A percentile compares a stretch with the other conserved stretches of the same genome.
These are phyloP conservation scores for Medicago truncatula DNA, from an alignment of 306 rosid species.

Conservation along the genomic window MtrunA17r5.0-ANR NC_053046.1:41272001-41272500, in stretches of 20 bases:
- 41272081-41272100: no score
- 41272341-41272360: conserved; percentile 52
- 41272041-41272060: no score
- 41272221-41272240: no score
- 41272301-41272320: conserved; percentile 67
- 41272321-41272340: conserved; percentile 46
- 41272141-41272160: no score
- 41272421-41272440: conserved; percentile 75
- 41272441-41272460: conserved; percentile 65
- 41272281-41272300: conserved; percentile 58
- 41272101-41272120: no score
- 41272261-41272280: conserved; percentile 7
- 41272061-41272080: no score
- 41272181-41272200: no score
- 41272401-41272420: conserved; percentile 85
- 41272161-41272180: no score
- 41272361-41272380: conserved; percentile 72
- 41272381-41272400: conserved; percentile 71
- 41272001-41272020: no score
- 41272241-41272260: background rate
- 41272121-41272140: no score
- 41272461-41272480: conserved; percentile 69
- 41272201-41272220: no score
- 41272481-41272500: conserved; percentile 70
- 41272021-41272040: no score